Conservation (phyloP, 1,284 basidiomycete species). For the Boletus semigastroideus region DNA sequence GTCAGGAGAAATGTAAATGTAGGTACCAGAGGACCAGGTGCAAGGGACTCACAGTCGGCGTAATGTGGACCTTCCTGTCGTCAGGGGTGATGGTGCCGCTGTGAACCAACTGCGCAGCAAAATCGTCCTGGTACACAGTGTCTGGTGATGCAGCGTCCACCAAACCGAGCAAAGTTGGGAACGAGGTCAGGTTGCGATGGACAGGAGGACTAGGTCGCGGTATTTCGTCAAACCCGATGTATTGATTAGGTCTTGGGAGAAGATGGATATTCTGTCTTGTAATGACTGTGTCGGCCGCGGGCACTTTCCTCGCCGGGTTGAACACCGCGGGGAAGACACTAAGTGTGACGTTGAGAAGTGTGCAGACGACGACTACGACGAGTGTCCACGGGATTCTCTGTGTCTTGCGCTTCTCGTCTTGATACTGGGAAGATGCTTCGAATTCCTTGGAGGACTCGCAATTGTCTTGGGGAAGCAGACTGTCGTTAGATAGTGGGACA, state of each 20-base stretch:
- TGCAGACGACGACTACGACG: conserved; percentile 11
- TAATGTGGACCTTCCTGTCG: conserved; percentile 12
- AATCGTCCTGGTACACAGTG: conserved; percentile 16
- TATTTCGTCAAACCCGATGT: conserved; percentile 18
- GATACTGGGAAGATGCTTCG: not conserved
- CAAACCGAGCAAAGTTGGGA: conserved; percentile 14
- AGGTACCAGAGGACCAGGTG: too few relatives aligned
- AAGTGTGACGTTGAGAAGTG: conserved; percentile 15
- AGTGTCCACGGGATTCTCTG: conserved; percentile 13
- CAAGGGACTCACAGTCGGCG: conserved; percentile 13
- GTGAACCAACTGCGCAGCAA: conserved; percentile 12
- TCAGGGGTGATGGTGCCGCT: conserved; percentile 17
- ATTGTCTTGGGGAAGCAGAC: not conserved
- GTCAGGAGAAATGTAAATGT: too few relatives aligned
- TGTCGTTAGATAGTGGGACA: conserved; percentile 1
- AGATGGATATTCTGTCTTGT: conserved; percentile 17
- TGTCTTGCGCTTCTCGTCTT: conserved; percentile 1
- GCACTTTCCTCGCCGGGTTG: not conserved
- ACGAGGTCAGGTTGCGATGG: conserved; percentile 8
- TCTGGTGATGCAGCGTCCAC: conserved; percentile 15
- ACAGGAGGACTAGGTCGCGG: conserved; percentile 6
- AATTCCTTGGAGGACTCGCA: conserved; percentile 3
- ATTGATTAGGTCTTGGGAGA: conserved; percentile 14
- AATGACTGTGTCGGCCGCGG: not conserved
- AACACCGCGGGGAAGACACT: conserved; percentile 10